Percentiles rank a stretch among this genome's conserved stretches.
phyloP scores from a whole-genome alignment of 1,139 yeast species.

The Candida tunisiensis region DNA sequence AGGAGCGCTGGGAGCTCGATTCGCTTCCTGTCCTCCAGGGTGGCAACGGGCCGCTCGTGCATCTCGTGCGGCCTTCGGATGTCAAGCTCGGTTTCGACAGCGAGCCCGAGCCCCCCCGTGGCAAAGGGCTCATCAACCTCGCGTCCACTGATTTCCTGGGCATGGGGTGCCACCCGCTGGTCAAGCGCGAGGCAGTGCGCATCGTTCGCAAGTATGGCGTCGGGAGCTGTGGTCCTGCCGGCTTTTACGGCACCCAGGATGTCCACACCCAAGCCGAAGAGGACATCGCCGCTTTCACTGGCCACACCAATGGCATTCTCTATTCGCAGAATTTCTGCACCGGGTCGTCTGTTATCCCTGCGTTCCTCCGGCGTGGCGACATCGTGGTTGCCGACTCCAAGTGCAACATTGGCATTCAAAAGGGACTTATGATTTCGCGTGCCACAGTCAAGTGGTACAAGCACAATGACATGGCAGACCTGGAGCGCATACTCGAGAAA shows the following conservation, averaged over 20 bases:
- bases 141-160: slow-evolving; percentile 32
- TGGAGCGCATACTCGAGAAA: slow-evolving; percentile 49
- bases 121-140: slow-evolving; percentile 19
- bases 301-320: slow-evolving; percentile 61
- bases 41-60: slow-evolving; percentile 35
- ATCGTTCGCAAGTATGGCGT: slow-evolving; percentile 67
- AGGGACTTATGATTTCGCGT: slow-evolving; percentile 75
- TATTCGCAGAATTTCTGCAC: slow-evolving; percentile 92
- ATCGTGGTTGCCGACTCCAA: slow-evolving; percentile 77
- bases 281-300: slow-evolving; percentile 56
- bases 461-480: slow-evolving; percentile 76
- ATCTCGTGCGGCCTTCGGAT: slow-evolving; percentile 12
- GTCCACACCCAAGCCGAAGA: slow-evolving; percentile 72
- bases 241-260: slow-evolving; percentile 92
- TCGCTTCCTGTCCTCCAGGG: slow-evolving; percentile 50
- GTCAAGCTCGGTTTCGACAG: slow-evolving; percentile 10
- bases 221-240: slow-evolving; percentile 98
- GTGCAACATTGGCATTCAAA: slow-evolving; percentile 63
- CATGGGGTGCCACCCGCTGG: slow-evolving; percentile 34
- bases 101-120: too few relatives aligned
- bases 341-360: slow-evolving; percentile 91
- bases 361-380: slow-evolving; percentile 92
- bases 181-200: slow-evolving; percentile 39
- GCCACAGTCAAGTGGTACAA: slow-evolving; percentile 64
- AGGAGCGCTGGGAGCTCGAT: slow-evolving; percentile 45